Evolutionary conservation across 2,329 filamentous ascomycete genomes (phyloP), one percentile per base, ranked within the genome.

Genomic region (Colletotrichum sp.): DNA sequence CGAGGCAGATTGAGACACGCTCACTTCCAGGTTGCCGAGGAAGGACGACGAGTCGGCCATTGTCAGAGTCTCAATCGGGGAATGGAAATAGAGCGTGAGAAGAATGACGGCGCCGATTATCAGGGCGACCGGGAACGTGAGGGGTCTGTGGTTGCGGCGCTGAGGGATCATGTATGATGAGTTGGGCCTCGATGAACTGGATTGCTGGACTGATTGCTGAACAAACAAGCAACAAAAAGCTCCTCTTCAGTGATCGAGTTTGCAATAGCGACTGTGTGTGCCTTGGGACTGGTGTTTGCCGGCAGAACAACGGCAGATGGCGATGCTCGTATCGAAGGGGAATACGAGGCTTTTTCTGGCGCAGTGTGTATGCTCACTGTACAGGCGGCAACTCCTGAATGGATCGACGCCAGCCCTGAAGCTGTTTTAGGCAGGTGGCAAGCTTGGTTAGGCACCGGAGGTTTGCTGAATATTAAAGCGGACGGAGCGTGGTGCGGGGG

Each of bases 1-100:
- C 16, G 80, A 75, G 75, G 79, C 79, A 24, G 84, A 83, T 49
- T 87, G 84, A 59, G 81, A 67, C 6, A 85, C 78, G 18, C 65
- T 64, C 36, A 62, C 2, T 7, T 63, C 34, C 24, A 70, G 68
- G 9, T 32, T 49, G 26, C 10, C 2, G 34, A 63, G 36, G 57
- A 63, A 52, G 10, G 57, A 49, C 24, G 68, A 52, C 26, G 68
- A 24, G 4, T 49, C 68, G 68, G 68, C 55, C 57, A 70, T 70
- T 5, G 57, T 63, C 24, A 32, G 7, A 6, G 49, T 30, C 12
- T 62, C 32, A 6, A 52, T n/a, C 15, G 68, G 36, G 18, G 68
- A 68, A 8, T 44, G 34, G 28, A 60, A 49, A 16, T 68, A 68
- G 63, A 72, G 34, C 15, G 70, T 26, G 34, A 68, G 13, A 5